These are phyloP conservation scores for Hyphopichia buzzinii DNA, from an alignment of 1,139 yeast genomes.

Conservation along the genomic window DNA sequence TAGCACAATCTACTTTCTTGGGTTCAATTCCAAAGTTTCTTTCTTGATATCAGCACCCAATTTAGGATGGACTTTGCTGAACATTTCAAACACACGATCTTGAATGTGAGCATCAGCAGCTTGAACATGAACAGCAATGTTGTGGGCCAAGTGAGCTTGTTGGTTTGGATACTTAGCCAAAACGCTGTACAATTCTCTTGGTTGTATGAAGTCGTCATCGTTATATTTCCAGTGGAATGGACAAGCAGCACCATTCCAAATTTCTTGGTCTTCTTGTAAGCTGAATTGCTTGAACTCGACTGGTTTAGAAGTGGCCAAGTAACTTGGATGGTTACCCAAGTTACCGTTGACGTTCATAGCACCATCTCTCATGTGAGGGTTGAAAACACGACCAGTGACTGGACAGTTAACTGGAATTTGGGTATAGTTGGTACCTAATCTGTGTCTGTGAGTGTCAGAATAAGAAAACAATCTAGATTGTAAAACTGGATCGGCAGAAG, in stretches of 20 bases:
- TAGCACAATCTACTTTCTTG: slow-evolving; percentile 38
- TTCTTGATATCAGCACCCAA: slow-evolving; percentile 59
- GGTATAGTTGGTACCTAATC: slow-evolving; percentile 59
- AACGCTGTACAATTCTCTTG: slow-evolving; percentile 64
- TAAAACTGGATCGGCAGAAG: slow-evolving; percentile 78
- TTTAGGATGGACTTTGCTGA: slow-evolving; percentile 66
- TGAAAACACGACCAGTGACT: slow-evolving; percentile 35
- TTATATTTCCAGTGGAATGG: slow-evolving; percentile 84
- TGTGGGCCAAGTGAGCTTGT: slow-evolving; percentile 80
- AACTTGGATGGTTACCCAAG: slow-evolving; percentile 76
- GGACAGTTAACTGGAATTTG: slow-evolving; percentile 70
- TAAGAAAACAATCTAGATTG: slow-evolving; percentile 80
- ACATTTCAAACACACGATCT: slow-evolving; percentile 77
- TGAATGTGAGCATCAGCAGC: slow-evolving; percentile 74
- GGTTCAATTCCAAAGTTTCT: slow-evolving; percentile 57
- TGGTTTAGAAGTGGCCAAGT: slow-evolving; percentile 53
- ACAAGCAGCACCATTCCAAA: slow-evolving; percentile 84
- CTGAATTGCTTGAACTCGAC: slow-evolving; percentile 45
- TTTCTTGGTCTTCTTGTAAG: slow-evolving; percentile 68
- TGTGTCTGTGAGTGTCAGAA: slow-evolving; percentile 66
- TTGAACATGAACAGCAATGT: slow-evolving; percentile 72
- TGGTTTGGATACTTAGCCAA: slow-evolving; percentile 75
- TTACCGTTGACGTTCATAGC: slow-evolving; percentile 75
- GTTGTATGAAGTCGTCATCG: slow-evolving; percentile 74
- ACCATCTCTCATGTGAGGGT: slow-evolving; percentile 77